Evolutionary conservation across 768 basidiomycete genomes (phyloP).

Genomic region (Rhodocollybia butyracea): DNA sequence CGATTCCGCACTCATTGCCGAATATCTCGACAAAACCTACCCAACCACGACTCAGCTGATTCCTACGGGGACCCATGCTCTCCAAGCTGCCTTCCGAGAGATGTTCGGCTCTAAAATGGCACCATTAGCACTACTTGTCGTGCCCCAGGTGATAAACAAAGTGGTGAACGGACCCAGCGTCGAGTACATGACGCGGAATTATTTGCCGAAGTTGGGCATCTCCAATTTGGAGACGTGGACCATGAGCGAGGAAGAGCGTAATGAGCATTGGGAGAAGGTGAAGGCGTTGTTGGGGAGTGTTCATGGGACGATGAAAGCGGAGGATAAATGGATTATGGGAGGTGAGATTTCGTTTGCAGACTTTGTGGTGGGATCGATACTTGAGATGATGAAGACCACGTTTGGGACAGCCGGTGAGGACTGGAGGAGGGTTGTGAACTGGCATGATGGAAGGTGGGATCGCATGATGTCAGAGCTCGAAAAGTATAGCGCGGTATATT

Average conservation of each 20-base stretch:
- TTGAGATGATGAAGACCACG: conserved; percentile 14
- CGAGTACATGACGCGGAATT: no score
- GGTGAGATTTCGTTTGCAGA: conserved; percentile 23
- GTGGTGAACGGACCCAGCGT: not conserved
- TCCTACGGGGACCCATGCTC: conserved; percentile 31
- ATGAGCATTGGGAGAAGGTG: conserved; percentile 9
- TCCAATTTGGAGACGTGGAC: not conserved
- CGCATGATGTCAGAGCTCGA: no score
- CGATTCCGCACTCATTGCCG: conserved; percentile 44
- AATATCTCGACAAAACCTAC: conserved; percentile 49
- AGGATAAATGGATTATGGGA: conserved; percentile 18
- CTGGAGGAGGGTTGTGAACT: conserved; percentile 19
- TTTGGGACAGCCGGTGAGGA: conserved; percentile 17
- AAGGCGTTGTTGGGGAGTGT: conserved; percentile 14
- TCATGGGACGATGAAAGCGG: conserved; percentile 8
- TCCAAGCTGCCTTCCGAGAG: conserved; percentile 35
- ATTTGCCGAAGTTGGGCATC: not conserved
- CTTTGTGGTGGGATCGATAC: conserved; percentile 16
- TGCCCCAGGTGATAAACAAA: not conserved
- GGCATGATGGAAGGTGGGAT: conserved; percentile 21
- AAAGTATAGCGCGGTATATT: no score
- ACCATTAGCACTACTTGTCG: not conserved
- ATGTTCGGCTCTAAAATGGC: conserved; percentile 12
- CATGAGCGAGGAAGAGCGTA: not conserved
- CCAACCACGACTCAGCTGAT: conserved; percentile 39